Evolutionary conservation across 371 early-diverging fungal genomes (phyloP), one percentile per base, ranked within the genome.

Genomic region (Blastocladiella emersonii): DNA sequence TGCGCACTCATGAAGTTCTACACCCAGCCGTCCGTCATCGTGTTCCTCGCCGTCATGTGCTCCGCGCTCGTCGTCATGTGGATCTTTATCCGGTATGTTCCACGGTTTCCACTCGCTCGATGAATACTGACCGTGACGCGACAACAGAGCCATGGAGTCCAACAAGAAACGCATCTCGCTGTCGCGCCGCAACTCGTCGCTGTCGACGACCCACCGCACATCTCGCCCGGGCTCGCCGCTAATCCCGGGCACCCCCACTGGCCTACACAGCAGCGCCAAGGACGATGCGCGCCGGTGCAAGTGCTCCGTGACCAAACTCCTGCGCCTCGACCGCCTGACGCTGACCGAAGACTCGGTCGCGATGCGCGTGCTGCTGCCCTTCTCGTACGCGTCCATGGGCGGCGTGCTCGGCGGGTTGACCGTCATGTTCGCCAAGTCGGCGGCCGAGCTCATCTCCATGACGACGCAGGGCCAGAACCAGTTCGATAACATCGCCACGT

Each of bases 321-420:
- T 62, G 13, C 13, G 23, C 56, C 34, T 23, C 15, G n/a, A 61
- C 13, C 56, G 12, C 3, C 13, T 48, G 12, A 39, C 3, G 3
- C 12, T 32, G 17, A 57, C 10, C 34, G 34, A 39, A 30, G 23
- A 43, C 32, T 36, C 36, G 30, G n/a, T 37, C 35, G 56, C 44
- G 1, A 37, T 61, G 62, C 32, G 67, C 19, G 34, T 71, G 27
- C 56, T 62, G 41, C 72, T 87, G 3, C 88, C 88, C 1, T 62
- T 87, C 30, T 67, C 81, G 0, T 87, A 87, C 59, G 86, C 88
- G 1, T 71, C 81, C 8, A 64, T 87, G 55, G 88, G 85, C 30
- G 85, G 86, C 1, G 73, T 84, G 63, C 89, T 91, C 85, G 93
- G 87, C 0, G 83, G 89, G 12, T 79, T 91, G 59, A 89, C 90